These are phyloP conservation scores for Limnanthes douglasii DNA, from an alignment of 345 rosid species.

Conservation along the genomic window DNA sequence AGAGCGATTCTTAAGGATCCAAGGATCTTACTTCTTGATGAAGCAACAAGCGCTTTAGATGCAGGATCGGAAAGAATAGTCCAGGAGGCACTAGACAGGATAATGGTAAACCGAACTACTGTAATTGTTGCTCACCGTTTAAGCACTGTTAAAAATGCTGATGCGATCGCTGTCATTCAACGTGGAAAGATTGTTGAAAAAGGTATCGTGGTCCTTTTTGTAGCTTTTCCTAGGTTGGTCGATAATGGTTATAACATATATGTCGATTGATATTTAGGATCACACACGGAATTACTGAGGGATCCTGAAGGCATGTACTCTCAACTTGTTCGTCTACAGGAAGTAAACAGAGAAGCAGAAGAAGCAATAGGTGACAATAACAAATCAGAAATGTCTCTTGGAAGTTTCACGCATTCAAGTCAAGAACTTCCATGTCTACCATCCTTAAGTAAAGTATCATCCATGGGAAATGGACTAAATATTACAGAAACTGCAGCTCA, in stretches of 20 bases:
- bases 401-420: constrained; percentile 23
- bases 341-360: constrained; percentile 15
- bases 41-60: constrained; percentile 88
- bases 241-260: not conserved
- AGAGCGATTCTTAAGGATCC: constrained; percentile 84
- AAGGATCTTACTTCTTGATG: constrained; percentile 57
- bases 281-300: constrained; percentile 38
- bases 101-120: constrained; percentile 66
- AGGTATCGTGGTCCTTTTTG: constrained; percentile 19
- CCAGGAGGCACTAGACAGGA: constrained; percentile 72
- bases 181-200: constrained; percentile 70
- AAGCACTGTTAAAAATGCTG: constrained; percentile 65
- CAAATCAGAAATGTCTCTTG: constrained; percentile 14
- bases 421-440: constrained; percentile 20
- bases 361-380: constrained; percentile 21
- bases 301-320: constrained; percentile 66
- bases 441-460: constrained; percentile 42
- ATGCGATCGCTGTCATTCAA: constrained; percentile 63
- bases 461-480: constrained; percentile 32
- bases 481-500: constrained; percentile 18
- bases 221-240: not conserved
- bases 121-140: constrained; percentile 75
- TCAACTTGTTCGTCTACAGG: constrained; percentile 64
- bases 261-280: constrained; percentile 13
- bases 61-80: constrained; percentile 81